Percentiles rank a stretch among this genome's conserved stretches.
Conservation (phyloP, 75 land plant genomes). For the Sequoiadendron giganteum region DNA sequence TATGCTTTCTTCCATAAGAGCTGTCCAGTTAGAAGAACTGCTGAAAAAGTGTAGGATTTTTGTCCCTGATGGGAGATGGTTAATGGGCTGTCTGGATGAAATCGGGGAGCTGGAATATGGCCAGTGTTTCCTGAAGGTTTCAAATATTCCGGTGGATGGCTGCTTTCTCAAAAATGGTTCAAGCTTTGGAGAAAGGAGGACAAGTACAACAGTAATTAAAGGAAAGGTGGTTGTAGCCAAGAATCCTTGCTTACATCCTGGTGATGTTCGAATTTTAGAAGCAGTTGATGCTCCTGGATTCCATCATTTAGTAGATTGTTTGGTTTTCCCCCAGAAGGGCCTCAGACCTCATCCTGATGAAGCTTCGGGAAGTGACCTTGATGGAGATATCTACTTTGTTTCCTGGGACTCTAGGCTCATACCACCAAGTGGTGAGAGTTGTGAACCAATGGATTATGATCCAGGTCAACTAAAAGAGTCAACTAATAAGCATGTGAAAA, state of each 20-base stretch:
- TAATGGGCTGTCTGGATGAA: conserved; percentile 94
- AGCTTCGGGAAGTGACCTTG: conserved; percentile 96
- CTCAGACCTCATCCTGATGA: conserved; percentile 90
- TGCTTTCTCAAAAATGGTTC: conserved; percentile 48
- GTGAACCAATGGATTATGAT: conserved; percentile 78
- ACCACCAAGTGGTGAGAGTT: conserved; percentile 69
- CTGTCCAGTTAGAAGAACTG: conserved; percentile 77
- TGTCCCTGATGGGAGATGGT: conserved; percentile 79
- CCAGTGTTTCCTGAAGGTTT: conserved; percentile 81
- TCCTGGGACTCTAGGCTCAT: conserved; percentile 80
- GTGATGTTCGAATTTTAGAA: conserved; percentile 83
- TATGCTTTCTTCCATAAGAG: conserved; percentile 70
- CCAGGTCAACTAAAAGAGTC: conserved; percentile 30
- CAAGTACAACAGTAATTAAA: conserved; percentile 34
- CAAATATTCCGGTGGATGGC: conserved; percentile 43
- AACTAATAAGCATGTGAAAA: conserved; percentile 29
- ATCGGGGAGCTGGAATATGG: conserved; percentile 68
- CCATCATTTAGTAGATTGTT: conserved; percentile 79
- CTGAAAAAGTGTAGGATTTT: conserved; percentile 77
- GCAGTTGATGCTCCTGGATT: conserved; percentile 84
- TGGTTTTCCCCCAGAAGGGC: conserved; percentile 91
- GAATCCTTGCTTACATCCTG: conserved; percentile 97
- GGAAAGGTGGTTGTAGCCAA: conserved; percentile 80
- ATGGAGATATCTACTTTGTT: conserved; percentile 92
- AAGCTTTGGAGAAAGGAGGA: conserved; percentile 23